Conservation (phyloP, 441 rosid genomes). For the Flueggea neowawraea region DNA sequence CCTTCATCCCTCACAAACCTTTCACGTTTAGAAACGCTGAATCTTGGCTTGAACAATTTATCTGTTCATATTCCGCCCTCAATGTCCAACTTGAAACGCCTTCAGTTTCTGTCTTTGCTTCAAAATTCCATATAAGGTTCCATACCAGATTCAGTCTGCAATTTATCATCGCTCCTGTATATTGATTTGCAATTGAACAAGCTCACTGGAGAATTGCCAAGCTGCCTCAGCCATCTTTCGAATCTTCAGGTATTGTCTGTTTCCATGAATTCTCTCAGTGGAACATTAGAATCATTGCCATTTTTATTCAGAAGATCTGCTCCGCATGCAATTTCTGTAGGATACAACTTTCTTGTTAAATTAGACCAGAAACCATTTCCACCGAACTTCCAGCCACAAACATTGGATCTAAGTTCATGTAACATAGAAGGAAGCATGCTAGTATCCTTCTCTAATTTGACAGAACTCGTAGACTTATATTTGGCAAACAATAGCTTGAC, state of each 20-base stretch:
- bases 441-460: conserved; percentile 15
- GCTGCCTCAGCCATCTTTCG: conserved; percentile 19
- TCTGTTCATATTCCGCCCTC: conserved; percentile 5
- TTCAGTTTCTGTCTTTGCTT: not conserved
- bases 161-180: conserved; percentile 12
- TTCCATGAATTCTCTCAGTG: conserved; percentile 8
- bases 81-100: conserved; percentile 21
- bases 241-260: not conserved
- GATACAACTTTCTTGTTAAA: conserved; percentile 12
- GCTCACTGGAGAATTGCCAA: conserved; percentile 19
- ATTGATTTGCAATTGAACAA: conserved; percentile 12
- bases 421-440: conserved; percentile 21
- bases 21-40: not conserved
- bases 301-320: conserved; percentile 5
- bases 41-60: not conserved
- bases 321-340: not conserved
- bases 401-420: conserved; percentile 11
- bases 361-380: conserved; percentile 12
- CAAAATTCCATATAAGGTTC: conserved; percentile 20
- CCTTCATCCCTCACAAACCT: conserved; percentile 23
- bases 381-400: conserved; percentile 14
- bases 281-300: conserved; percentile 10
- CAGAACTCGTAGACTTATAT: conserved; percentile 6
- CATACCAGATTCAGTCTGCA: conserved; percentile 25
- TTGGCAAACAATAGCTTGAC: conserved; percentile 15